Conservation (phyloP, 768 basidiomycete genomes). For the Boletus rufocinnamomeus region DNA sequence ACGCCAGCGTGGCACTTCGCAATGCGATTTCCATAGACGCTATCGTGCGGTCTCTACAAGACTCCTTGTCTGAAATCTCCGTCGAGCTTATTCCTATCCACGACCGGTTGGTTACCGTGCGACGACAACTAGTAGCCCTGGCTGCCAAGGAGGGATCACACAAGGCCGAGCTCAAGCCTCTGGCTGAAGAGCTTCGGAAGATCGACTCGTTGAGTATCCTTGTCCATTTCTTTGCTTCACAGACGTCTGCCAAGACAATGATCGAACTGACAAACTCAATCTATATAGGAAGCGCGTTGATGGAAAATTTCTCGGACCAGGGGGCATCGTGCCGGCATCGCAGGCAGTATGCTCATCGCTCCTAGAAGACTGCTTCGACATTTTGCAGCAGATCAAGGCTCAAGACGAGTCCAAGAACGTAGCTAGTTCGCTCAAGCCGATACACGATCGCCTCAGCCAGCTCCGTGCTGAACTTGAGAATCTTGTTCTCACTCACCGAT, state of each 20-base stretch:
- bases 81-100: conserved; percentile 91
- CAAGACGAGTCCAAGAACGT: conserved; percentile 90
- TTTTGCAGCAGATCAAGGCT: conserved; percentile 92
- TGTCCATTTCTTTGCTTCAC: conserved; percentile 25
- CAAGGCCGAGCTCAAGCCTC: conserved; percentile 84
- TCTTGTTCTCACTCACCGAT: conserved; percentile 91
- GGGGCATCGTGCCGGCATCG: conserved; percentile 85
- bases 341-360: conserved; percentile 91
- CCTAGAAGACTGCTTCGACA: conserved; percentile 95
- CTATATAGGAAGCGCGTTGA: conserved; percentile 80
- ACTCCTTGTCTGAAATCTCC: conserved; percentile 83
- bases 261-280: not conserved
- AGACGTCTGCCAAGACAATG: conserved; percentile 23
- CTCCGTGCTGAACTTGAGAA: conserved; percentile 88
- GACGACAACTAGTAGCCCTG: conserved; percentile 85
- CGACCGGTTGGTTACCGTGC: conserved; percentile 81
- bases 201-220: conserved; percentile 89
- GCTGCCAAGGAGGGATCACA: conserved; percentile 85
- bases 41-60: conserved; percentile 75
- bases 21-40: conserved; percentile 51
- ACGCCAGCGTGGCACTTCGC: not conserved
- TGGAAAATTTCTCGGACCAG: conserved; percentile 92
- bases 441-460: conserved; percentile 87
- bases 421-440: conserved; percentile 81
- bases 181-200: conserved; percentile 90